Evolutionary conservation across 176 grass and related monocot genomes (phyloP).

Genomic region (Otatea glauca): DNA sequence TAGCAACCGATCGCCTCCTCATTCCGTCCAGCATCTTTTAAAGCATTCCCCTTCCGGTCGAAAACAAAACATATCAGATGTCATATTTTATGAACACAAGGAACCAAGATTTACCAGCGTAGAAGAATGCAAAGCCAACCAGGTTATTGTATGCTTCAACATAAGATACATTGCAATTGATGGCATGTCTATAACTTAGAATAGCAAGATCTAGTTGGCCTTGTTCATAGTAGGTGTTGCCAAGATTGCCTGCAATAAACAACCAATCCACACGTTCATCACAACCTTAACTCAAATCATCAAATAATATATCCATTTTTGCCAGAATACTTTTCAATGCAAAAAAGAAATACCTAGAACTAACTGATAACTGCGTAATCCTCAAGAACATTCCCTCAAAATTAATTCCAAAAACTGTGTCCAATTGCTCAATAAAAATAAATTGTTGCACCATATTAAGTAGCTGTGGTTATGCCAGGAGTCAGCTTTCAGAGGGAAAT

Average conservation of each 20-base stretch:
- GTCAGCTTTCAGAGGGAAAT: neutral
- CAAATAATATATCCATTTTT: neutral
- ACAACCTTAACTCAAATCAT: neutral
- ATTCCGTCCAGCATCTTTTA: conserved; percentile 67
- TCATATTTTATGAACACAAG: neutral
- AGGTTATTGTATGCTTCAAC: conserved; percentile 74
- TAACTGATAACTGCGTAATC: neutral
- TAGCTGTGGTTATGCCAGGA: neutral
- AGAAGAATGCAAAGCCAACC: conserved; percentile 37
- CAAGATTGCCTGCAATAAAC: conserved; percentile 63
- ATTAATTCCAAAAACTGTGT: conserved; percentile 10
- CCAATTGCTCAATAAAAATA: conserved; percentile 2
- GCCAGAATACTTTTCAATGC: neutral
- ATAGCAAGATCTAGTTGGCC: conserved; percentile 68
- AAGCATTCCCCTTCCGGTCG: conserved; percentile 62
- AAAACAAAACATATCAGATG: neutral
- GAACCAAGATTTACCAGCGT: neutral
- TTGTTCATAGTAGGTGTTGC: conserved; percentile 62
- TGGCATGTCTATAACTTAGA: conserved; percentile 61
- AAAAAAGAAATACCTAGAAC: neutral
- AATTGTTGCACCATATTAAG: neutral
- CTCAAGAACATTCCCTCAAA: conserved; percentile 30
- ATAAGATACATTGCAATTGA: conserved; percentile 55
- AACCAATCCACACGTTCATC: neutral
- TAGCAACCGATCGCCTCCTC: conserved; percentile 66